These are phyloP conservation scores for Obba rivulosa DNA, from an alignment of 768 basidiomycete species.

Conservation along the genomic window DNA sequence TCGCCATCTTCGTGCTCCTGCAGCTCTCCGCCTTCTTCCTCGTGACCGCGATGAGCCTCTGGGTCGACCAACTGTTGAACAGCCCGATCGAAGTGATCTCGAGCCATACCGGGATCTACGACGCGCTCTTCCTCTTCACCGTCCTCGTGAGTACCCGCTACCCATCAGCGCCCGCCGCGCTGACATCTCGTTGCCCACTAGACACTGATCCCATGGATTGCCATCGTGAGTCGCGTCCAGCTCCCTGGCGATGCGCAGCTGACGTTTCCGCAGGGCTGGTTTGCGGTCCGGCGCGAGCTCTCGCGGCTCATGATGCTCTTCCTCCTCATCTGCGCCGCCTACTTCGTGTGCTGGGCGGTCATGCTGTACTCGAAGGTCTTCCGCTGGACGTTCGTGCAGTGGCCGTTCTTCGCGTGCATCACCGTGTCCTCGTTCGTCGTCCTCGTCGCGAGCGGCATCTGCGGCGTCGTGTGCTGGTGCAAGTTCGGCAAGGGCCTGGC, in stretches of 20 bases:
- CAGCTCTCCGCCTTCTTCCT: slow-evolving; percentile 52
- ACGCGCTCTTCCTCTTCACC: slow-evolving; percentile 40
- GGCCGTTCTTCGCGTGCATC: slow-evolving; percentile 48
- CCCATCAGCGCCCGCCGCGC: neutral
- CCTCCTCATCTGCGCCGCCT: slow-evolving; percentile 34
- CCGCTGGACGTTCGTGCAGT: slow-evolving; percentile 27
- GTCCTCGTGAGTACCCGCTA: slow-evolving; percentile 31
- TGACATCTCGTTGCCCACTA: slow-evolving; percentile 12
- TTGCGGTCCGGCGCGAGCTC: slow-evolving; percentile 42
- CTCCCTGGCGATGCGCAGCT: neutral
- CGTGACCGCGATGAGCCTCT: slow-evolving; percentile 44
- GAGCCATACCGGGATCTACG: slow-evolving; percentile 34
- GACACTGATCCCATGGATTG: slow-evolving; percentile 49
- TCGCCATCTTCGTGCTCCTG: slow-evolving; percentile 47
- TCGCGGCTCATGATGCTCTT: slow-evolving; percentile 37
- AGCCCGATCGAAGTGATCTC: slow-evolving; percentile 41
- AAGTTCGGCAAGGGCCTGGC: slow-evolving; percentile 53
- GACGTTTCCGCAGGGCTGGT: slow-evolving; percentile 41
- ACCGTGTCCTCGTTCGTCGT: slow-evolving; percentile 36
- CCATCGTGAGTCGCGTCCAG: slow-evolving; percentile 33
- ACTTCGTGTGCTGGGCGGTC: slow-evolving; percentile 21
- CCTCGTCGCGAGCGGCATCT: slow-evolving; percentile 31
- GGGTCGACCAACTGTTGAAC: slow-evolving; percentile 49
- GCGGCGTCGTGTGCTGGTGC: slow-evolving; percentile 43
- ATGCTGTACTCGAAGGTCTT: slow-evolving; percentile 26